Evolutionary conservation across 2,329 filamentous ascomycete species (phyloP).

Genomic region (Leptodontidium sp.): DNA sequence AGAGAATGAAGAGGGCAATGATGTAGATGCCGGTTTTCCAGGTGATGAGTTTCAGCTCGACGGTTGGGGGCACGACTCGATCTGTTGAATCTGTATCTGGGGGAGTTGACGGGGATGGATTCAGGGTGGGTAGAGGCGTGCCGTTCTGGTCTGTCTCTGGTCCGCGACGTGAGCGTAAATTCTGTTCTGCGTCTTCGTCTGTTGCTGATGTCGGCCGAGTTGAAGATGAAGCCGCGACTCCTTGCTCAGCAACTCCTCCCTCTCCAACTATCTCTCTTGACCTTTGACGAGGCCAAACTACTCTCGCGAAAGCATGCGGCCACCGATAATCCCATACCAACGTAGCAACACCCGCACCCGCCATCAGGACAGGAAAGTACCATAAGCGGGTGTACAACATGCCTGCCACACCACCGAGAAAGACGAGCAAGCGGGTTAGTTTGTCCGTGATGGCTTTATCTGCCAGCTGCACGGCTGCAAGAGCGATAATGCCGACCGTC

Average conservation of each 20-base stretch:
- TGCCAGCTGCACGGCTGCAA: conserved; percentile 73
- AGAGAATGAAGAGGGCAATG: conserved; percentile 55
- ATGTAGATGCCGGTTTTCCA: conserved; percentile 26
- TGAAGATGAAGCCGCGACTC: background rate
- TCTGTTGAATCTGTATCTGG: background rate
- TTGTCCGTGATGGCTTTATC: conserved; percentile 73
- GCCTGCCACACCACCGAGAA: conserved; percentile 68
- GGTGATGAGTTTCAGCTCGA: conserved; percentile 17
- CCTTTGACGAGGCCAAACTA: background rate
- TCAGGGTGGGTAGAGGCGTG: background rate
- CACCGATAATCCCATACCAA: conserved; percentile 64
- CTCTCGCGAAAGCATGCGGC: conserved; percentile 47
- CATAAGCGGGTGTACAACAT: conserved; percentile 76
- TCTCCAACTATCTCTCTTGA: background rate
- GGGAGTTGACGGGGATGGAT: too few relatives aligned
- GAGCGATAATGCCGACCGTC: conserved; percentile 75
- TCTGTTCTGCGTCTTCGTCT: background rate
- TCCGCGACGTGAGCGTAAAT: background rate
- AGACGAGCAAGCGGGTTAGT: conserved; percentile 69
- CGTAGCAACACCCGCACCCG: conserved; percentile 59
- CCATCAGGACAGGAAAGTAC: conserved; percentile 76
- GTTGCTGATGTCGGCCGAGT: background rate
- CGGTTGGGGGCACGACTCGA: conserved; percentile 20
- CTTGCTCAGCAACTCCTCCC: background rate
- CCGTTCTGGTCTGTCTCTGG: background rate